Conservation (phyloP, 2,329 filamentous ascomycete genomes). For the Magnaporthiopsis incrustans region DNA sequence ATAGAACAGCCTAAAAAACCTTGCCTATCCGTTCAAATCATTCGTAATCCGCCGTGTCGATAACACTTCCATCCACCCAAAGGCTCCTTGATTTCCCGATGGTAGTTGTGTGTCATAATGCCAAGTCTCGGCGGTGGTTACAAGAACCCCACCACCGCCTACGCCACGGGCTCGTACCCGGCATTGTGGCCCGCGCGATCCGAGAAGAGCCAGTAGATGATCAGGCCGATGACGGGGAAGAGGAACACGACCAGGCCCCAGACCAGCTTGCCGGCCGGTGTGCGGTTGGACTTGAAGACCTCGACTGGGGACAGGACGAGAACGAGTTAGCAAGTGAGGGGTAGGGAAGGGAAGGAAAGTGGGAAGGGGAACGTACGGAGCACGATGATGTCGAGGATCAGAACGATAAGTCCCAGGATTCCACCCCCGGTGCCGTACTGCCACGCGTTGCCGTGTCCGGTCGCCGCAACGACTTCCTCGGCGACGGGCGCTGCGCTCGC, state of each 20-base stretch:
- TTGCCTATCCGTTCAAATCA: neutral
- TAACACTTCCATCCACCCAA: neutral
- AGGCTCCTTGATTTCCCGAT: neutral
- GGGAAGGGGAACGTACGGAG: slow-evolving; percentile 38
- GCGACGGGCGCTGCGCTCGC: slow-evolving; percentile 39
- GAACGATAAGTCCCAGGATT: slow-evolving; percentile 50
- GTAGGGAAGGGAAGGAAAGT: neutral
- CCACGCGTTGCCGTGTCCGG: slow-evolving; percentile 36
- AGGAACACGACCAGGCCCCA: slow-evolving; percentile 58
- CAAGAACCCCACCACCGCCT: neutral
- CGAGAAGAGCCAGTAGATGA: slow-evolving; percentile 58
- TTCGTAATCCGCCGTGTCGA: neutral
- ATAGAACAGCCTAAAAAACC: neutral
- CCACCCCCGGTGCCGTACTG: slow-evolving; percentile 55
- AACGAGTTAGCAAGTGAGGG: slow-evolving; percentile 11
- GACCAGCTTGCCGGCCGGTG: slow-evolving; percentile 47
- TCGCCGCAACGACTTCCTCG: slow-evolving; percentile 25
- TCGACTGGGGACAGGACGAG: slow-evolving; percentile 40
- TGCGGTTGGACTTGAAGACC: slow-evolving; percentile 55
- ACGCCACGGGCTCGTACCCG: slow-evolving; percentile 19
- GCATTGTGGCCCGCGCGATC: slow-evolving; percentile 49
- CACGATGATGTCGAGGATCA: slow-evolving; percentile 55
- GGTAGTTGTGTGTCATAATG: neutral
- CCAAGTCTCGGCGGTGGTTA: neutral
- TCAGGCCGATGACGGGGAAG: slow-evolving; percentile 53